Percentiles rank a stretch among this genome's conserved stretches.
phyloP scores from a whole-genome alignment of 2,329 filamentous ascomycete genomes.

The Aspergillus niger region DNA sequence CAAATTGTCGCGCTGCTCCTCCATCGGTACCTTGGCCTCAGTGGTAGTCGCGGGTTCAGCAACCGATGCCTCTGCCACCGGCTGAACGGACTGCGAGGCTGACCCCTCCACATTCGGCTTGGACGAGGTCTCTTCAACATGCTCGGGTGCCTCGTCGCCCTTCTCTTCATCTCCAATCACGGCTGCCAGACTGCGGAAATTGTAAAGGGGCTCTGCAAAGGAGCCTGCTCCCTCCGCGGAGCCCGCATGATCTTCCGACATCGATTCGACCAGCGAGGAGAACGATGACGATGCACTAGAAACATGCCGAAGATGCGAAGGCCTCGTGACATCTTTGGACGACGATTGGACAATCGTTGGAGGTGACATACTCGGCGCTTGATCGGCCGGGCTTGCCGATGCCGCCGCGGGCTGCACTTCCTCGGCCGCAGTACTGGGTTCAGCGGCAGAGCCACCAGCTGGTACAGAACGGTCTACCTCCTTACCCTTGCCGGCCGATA shows the following conservation, averaged over 20 bases:
- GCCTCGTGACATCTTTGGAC: slow-evolving; percentile 57
- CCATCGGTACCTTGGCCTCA: slow-evolving; percentile 16
- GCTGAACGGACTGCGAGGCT: slow-evolving; percentile 18
- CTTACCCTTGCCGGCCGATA: slow-evolving; percentile 64
- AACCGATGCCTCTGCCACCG: slow-evolving; percentile 14
- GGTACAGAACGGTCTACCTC: slow-evolving; percentile 59
- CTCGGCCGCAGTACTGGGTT: slow-evolving; percentile 35
- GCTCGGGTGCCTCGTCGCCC: slow-evolving; percentile 37
- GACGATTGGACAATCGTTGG: slow-evolving; percentile 45
- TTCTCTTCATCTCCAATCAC: slow-evolving; percentile 72
- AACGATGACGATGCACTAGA: slow-evolving; percentile 83
- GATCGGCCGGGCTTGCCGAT: slow-evolving; percentile 19
- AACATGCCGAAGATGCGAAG: slow-evolving; percentile 76
- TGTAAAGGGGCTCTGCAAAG: slow-evolving; percentile 78
- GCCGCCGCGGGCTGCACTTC: neutral
- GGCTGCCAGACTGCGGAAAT: slow-evolving; percentile 83
- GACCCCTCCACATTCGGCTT: slow-evolving; percentile 27
- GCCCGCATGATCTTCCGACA: slow-evolving; percentile 40
- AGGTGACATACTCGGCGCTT: slow-evolving; percentile 22
- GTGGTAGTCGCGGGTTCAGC: slow-evolving; percentile 12
- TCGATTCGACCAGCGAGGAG: slow-evolving; percentile 73
- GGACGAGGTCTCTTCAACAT: slow-evolving; percentile 39
- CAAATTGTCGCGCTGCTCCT: slow-evolving; percentile 21
- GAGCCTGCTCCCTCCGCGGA: slow-evolving; percentile 53
- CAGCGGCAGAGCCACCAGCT: slow-evolving; percentile 24